These are phyloP conservation scores for Collybiopsis confluens DNA, from an alignment of 768 basidiomycete genomes.

Conservation along the genomic window DNA sequence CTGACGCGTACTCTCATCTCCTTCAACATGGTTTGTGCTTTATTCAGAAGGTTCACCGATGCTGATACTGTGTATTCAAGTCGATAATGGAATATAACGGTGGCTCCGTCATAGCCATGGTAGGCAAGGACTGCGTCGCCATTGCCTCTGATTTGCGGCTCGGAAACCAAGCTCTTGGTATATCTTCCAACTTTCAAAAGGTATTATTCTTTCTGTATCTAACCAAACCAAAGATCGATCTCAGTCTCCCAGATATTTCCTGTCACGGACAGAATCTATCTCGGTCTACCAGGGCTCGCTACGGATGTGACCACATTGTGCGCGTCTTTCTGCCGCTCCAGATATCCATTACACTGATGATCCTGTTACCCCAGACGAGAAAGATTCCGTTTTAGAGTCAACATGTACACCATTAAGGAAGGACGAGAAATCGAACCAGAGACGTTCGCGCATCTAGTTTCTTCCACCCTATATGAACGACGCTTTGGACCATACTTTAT, in stretches of 20 bases:
- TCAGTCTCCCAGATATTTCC: constrained; percentile 74
- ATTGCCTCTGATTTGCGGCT: constrained; percentile 94
- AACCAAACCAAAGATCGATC: background rate
- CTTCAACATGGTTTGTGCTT: constrained; percentile 20
- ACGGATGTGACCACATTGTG: constrained; percentile 93
- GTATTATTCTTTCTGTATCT: constrained; percentile 45
- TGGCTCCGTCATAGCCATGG: constrained; percentile 99
- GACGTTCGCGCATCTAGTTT: constrained; percentile 93
- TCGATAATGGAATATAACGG: constrained; percentile 93
- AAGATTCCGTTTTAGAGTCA: constrained; percentile 87
- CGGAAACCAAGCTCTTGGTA: constrained; percentile 81
- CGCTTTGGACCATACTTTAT: constrained; percentile 96
- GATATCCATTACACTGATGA: constrained; percentile 6
- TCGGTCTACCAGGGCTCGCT: constrained; percentile 89
- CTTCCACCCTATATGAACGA: constrained; percentile 91
- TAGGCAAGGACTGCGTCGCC: constrained; percentile 97
- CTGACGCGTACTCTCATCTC: constrained; percentile 9
- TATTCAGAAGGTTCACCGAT: constrained; percentile 9
- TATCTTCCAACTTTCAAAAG: constrained; percentile 93
- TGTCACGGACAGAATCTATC: constrained; percentile 85
- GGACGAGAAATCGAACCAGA: constrained; percentile 95
- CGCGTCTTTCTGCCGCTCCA: constrained; percentile 19
- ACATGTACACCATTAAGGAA: constrained; percentile 99
- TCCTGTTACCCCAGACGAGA: constrained; percentile 57
- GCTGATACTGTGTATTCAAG: constrained; percentile 30